These are phyloP conservation scores for Fraxinus sp. DNA, from an alignment of 305 asterid genomes.

Conservation along the genomic window DNA sequence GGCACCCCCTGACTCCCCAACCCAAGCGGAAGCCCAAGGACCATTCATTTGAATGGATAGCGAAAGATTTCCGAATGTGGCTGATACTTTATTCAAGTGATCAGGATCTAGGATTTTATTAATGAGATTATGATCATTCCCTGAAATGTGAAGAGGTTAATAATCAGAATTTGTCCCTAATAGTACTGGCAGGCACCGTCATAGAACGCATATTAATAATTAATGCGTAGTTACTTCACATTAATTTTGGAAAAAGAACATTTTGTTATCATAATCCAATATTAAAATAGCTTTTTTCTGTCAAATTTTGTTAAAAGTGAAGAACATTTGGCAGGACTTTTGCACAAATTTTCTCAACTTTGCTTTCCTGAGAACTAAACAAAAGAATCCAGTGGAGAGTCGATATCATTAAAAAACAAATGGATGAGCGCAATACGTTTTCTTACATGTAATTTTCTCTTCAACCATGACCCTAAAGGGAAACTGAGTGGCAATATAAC, in stretches of 20 bases:
- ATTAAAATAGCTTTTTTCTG: neutral
- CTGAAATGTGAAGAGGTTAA: conserved; percentile 44
- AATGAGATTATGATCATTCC: conserved; percentile 54
- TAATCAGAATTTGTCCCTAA: neutral
- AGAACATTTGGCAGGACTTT: neutral
- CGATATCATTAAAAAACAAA: neutral
- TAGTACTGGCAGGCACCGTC: neutral
- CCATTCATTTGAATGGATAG: conserved; percentile 53
- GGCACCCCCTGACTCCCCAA: conserved; percentile 94
- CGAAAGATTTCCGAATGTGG: conserved; percentile 45
- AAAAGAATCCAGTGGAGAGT: neutral
- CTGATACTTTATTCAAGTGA: conserved; percentile 52
- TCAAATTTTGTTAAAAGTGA: neutral
- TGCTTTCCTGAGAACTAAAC: neutral
- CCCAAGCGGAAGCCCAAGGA: conserved; percentile 92
- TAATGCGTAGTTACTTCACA: neutral
- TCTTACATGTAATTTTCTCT: neutral
- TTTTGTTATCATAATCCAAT: neutral
- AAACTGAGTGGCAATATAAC: neutral
- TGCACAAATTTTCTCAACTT: neutral
- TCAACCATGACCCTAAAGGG: neutral
- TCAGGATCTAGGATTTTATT: conserved; percentile 64
- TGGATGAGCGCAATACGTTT: neutral
- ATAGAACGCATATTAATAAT: neutral
- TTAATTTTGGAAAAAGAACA: neutral